Base-by-base conservation (phyloP, 1,284 basidiomycete genomes). In the Cryptococcus jaspeensis region DNA sequence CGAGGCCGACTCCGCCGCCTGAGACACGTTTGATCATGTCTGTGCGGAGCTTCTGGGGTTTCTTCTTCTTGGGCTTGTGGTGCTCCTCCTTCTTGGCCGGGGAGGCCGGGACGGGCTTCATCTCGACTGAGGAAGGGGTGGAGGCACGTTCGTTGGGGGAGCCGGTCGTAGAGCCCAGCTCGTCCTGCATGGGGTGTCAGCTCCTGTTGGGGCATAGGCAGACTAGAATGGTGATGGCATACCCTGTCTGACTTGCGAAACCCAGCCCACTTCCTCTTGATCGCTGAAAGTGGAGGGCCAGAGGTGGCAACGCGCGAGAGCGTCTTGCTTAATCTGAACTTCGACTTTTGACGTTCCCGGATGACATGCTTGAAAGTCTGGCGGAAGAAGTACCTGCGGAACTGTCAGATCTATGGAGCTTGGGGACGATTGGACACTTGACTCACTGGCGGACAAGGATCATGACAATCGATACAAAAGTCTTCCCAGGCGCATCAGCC, bases 11-110 rank as follows among this genome's bases (percentile, higher is more conserved):
- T 0, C 85, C 85, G 50, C 84, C 85, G 54, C 90, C 87, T 45
- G 80, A 79, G 76, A 90, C 84, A 39, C 91, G 81, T 41, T 86
- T 84, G 65, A 95, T 93, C 92, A 94, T 94, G 60, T 90, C 86
- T 36, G 87, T 81, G 41, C 83, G 79, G n/a, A 93, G 58, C 55
- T 72, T 77, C 13, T 66, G 61, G 46, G 60, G 71, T 59, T 61
- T 68, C 62, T 76, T 74, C 65, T 74, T 74, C 50, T 63, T 62
- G 42, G 28, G 41, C 43, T 47, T 40, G 18, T 56, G 41, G 12
- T 58, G 37, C 15, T 56, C 48, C n/a, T 53, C 35, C 32, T 53
- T 57, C 46, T 48, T 58, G 12, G 46, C 53, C 8, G 55, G 50
- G 22, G 60, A 55, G 8, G 25, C 22, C 5, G 45, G 39, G 11